These are phyloP conservation scores for Saccharomycopsis vini DNA, from an alignment of 805 yeast genomes.

Conservation along the genomic window DNA sequence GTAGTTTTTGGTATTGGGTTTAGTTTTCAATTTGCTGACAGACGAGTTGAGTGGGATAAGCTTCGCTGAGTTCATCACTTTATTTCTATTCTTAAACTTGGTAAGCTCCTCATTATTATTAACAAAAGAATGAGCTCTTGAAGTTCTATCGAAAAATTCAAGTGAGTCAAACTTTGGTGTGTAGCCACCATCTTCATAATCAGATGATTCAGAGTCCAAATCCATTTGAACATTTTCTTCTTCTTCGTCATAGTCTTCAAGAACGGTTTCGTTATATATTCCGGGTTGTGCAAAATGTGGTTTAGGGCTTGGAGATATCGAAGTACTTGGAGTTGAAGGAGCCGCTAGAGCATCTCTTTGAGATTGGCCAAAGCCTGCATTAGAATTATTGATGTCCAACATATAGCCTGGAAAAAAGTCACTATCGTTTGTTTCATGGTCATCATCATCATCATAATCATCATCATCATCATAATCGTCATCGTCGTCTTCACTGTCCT, in stretches of 20 bases:
- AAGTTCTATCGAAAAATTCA: slow-evolving; percentile 1
- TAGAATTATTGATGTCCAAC: neutral
- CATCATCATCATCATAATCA: slow-evolving; percentile 13
- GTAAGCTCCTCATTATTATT: slow-evolving; percentile 1
- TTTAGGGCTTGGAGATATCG: slow-evolving; percentile 7
- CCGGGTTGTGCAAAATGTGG: neutral
- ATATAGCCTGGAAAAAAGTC: neutral
- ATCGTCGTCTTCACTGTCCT: slow-evolving; percentile 19
- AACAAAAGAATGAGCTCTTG: slow-evolving; percentile 14
- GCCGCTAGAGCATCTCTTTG: neutral
- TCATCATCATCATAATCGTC: slow-evolving; percentile 31
- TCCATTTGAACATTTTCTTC: slow-evolving; percentile 8
- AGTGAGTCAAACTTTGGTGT: slow-evolving; percentile 6
- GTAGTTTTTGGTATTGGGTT: neutral
- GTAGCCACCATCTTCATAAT: slow-evolving; percentile 9
- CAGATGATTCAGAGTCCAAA: slow-evolving; percentile 7
- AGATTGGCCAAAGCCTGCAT: too few species aligned
- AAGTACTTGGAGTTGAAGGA: slow-evolving; percentile 7
- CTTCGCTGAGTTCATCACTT: too few species aligned
- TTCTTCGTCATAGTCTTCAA: slow-evolving; percentile 7
- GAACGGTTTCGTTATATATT: slow-evolving; percentile 1
- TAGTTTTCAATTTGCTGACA: neutral
- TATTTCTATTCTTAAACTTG: neutral
- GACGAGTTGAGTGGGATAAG: neutral
- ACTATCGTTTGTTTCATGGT: slow-evolving; percentile 12